Base-by-base conservation (phyloP, 2,329 filamentous ascomycete genomes). In the Leptoxyphium fumago region DNA sequence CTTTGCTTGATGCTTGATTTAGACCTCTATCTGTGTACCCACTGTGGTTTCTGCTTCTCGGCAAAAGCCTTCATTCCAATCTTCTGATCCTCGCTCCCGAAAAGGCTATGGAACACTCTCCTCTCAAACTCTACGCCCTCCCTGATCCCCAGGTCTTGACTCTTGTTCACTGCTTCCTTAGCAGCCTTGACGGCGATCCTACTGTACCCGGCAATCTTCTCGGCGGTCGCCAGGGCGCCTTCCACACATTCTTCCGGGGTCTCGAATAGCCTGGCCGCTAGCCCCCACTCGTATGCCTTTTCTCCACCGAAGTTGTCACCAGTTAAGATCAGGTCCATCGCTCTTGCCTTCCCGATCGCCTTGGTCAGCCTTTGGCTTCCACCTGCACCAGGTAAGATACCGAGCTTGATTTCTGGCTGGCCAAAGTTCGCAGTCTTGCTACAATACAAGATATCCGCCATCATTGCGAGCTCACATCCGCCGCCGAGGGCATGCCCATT, bases 151-250 rank as follows among this genome's bases (percentile, higher is more conserved):
- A 94, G 66, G 56, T 98, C 91, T 71, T 96, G 88, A 64, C 87
- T 94, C 79, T 95, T 96, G 64, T 96, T 94, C 45, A 98, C 89
- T n/a, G 91, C 89, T 72, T 98, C 91, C 73, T 98, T 98, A 45
- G 77, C 82, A 10, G 84, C 91, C 67, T 86, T 79, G 46, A 94
- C 78, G 1, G 89, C 84, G n/a, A 98, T 81, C 59, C 74, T 78
- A 43, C 84, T 88, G 65, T 91, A 86, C 1, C 82, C 69, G 0
- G 91, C 88, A 67, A 98, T 95, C 43, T 78, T 88, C 71, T 84
- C 85, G 2, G 91, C 91, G 14, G 86, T 89, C 60, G 80, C 77
- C 48, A 94, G 63, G 2, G 87, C 80, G 44, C 78, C 84, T 56
- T 86, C 79, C 60, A 96, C 79, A 57, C 94, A 72, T 59, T 82